Evolutionary conservation across 2,329 filamentous ascomycete genomes (phyloP).

Genomic region (Fusarium neocosmosporiellum): DNA sequence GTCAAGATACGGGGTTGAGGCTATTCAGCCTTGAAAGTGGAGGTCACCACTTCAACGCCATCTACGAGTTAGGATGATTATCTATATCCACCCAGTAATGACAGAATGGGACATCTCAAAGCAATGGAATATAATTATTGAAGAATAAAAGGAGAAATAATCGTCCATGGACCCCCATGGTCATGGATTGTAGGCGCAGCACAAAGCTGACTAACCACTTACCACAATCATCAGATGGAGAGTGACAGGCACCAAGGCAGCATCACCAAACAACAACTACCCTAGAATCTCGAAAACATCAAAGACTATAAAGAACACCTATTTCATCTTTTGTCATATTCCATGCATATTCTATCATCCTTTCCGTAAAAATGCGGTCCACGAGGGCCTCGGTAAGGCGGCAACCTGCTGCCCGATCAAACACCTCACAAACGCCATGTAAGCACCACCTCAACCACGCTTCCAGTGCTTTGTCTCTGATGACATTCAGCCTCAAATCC

Average conservation of each 20-base stretch:
- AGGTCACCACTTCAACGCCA: not conserved
- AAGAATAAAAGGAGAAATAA: not conserved
- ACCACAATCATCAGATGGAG: not conserved
- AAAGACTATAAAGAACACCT: not conserved
- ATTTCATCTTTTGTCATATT: not conserved
- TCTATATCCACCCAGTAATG: not conserved
- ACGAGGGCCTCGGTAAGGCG: not conserved
- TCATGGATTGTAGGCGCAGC: not conserved
- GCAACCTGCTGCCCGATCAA: not conserved
- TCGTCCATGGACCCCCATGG: not conserved
- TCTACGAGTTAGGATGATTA: not conserved
- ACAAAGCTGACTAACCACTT: not conserved
- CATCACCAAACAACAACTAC: not conserved
- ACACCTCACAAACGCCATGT: not conserved
- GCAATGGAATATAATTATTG: not conserved
- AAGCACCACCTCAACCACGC: not conserved
- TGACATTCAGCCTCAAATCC: not conserved
- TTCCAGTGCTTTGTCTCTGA: not conserved
- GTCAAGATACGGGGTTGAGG: conserved; percentile 44
- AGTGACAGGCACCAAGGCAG: not conserved
- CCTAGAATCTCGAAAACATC: not conserved
- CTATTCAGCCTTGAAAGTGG: not conserved
- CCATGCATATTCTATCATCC: not conserved
- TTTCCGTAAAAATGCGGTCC: not conserved
- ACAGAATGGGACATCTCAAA: not conserved